These are phyloP conservation scores for Lachnellula hyalina DNA, from an alignment of 2,329 filamentous ascomycete species.

Conservation along the genomic window DNA sequence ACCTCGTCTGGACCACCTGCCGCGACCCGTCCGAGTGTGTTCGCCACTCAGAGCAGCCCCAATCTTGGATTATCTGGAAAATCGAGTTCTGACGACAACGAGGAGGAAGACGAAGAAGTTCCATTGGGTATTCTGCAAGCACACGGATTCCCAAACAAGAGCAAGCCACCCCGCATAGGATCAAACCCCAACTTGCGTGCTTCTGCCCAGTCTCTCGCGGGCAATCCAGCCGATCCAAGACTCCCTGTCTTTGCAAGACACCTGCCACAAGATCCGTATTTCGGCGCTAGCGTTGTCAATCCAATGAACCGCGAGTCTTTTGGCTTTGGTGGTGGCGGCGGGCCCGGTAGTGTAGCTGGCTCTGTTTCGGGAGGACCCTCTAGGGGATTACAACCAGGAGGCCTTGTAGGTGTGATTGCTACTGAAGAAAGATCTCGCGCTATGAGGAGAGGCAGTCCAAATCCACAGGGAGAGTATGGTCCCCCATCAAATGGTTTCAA, in stretches of 20 bases:
- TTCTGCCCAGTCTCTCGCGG: slow-evolving; percentile 51
- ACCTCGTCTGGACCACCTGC: slow-evolving; percentile 38
- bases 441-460: slow-evolving; percentile 72
- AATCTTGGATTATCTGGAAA: slow-evolving; percentile 40
- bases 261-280: slow-evolving; percentile 79
- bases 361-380: slow-evolving; percentile 34
- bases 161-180: slow-evolving; percentile 63
- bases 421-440: slow-evolving; percentile 76
- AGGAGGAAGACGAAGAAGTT: slow-evolving; percentile 70
- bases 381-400: slow-evolving; percentile 56
- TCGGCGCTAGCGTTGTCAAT: slow-evolving; percentile 71
- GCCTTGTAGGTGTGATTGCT: slow-evolving; percentile 82
- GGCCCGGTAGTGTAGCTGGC: slow-evolving; percentile 48
- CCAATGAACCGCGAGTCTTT: slow-evolving; percentile 69
- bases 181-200: slow-evolving; percentile 69
- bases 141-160: slow-evolving; percentile 79
- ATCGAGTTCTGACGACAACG: not conserved
- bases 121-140: slow-evolving; percentile 81
- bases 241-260: slow-evolving; percentile 79
- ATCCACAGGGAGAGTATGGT: slow-evolving; percentile 48
- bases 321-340: slow-evolving; percentile 60
- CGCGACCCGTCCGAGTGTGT: slow-evolving; percentile 46
- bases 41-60: slow-evolving; percentile 57
- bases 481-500: slow-evolving; percentile 27
- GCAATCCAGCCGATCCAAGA: slow-evolving; percentile 40